Base-by-base conservation (phyloP, 371 early-diverging fungal species). In the Mucor sp. region DNA sequence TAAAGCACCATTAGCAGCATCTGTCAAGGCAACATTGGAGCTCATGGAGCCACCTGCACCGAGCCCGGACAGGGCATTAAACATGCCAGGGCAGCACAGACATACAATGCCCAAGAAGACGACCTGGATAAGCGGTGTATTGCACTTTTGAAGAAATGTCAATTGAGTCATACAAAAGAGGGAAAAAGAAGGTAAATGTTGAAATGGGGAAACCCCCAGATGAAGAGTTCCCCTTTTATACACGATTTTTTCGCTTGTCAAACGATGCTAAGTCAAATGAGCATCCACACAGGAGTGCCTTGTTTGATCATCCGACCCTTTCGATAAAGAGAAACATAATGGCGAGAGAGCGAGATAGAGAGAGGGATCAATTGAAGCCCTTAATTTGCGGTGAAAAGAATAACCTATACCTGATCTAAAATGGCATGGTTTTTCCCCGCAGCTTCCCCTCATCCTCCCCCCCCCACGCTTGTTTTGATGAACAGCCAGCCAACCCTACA, bases 81-180 rank as follows among this genome's bases (percentile, higher is more conserved):
- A 90, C 89, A 90, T 89, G 63, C 90, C 91, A 12, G 91, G 91
- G 57, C 91, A 91, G 58, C 89, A 87, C 63, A 92, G 87, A 71
- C 91, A 91, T 60, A 93, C 90, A 21, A 93, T 72, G 7, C 92
- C 91, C 9, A 93, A 76, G 14, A 92, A 74, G 25, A 89, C 66
- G 28, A 93, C 83, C 71, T 93, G 93, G 35, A 83, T 75, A 63
- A 90, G 59, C 0, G 91, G 87, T 21, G 85, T 85, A 66, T 70
- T 68, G n/a, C 60, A 63, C 37, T 48, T 39, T 50, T 30, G 27
- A 28, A 58, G 27, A 23, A 56, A 50, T 43, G 39, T 39, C 17
- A 58, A 12, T 56, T 48, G 19, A 56, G 57, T 48, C 58, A 64
- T 56, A 47, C 44, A 44, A 4, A 43, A 30, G 15, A 28, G 35